Evolutionary conservation across 345 rosid genomes (phyloP).

Genomic region (Diplotaxis tenuifolia): DNA sequence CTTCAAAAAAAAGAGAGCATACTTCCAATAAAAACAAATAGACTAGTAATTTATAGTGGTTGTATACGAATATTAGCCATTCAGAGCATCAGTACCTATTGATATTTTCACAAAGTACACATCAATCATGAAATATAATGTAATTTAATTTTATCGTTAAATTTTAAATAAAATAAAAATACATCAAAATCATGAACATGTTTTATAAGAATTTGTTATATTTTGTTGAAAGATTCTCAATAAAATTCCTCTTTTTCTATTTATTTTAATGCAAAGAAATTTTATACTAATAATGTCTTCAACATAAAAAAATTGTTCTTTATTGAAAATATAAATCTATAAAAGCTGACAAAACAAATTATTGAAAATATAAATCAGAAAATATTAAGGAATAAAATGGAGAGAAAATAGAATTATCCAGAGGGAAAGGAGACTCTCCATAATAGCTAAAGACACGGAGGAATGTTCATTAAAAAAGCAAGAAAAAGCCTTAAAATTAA

Average conservation of each 20-base stretch:
- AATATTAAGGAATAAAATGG: not conserved
- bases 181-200: not conserved
- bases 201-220: not conserved
- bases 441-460: constrained; percentile 26
- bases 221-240: no score
- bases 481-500: not conserved
- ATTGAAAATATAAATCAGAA: not conserved
- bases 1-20: not conserved
- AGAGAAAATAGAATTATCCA: not conserved
- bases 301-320: not conserved
- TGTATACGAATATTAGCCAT: not conserved
- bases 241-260: no score
- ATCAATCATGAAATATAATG: not conserved
- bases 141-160: no score
- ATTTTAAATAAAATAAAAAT: not conserved
- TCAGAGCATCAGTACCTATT: no score
- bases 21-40: not conserved
- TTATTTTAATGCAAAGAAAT: not conserved
- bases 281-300: not conserved
- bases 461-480: constrained; percentile 12
- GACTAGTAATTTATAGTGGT: not conserved
- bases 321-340: no score
- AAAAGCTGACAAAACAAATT: no score
- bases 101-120: not conserved
- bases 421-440: not conserved